Evolutionary conservation across 176 grass and related monocot genomes (phyloP), one percentile per base, ranked within the genome.

Genomic region (Luzula sylvatica): DNA sequence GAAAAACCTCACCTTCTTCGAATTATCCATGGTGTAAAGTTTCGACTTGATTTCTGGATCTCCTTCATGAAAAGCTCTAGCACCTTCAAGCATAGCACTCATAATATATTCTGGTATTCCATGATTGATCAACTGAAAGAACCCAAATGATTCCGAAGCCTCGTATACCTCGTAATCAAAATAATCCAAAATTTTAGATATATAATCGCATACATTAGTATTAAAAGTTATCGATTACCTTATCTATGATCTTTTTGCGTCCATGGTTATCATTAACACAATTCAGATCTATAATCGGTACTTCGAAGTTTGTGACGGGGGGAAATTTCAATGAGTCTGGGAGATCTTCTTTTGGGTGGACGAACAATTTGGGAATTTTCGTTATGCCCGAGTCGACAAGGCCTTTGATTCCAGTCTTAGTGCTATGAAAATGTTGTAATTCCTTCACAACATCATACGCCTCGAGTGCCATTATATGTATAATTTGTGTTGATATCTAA

Each of bases 361-460:
- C 26, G 16, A 53, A 67, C 27, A 67, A 38, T 67, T 67, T 67
- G 25, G 64, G 64, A 47, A 53, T 54, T 28, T 52, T 67, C 27
- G 64, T 67, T 55, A 67, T 67, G 20, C 50, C 49, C 41, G 46
- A 67, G 47, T 67, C 64, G 11, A 54, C 14, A 43, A 67, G 64
- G 64, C 64, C 64, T 44, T 53, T 54, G 20, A 42, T 20, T 20
- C 71, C 49, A 48, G 30, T 20, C 38, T 68, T 68, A 38, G 49
- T 55, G 28, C 17, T 55, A 23, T 52, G 50, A 16, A 55, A 55
- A 17, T 68, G 46, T 14, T 68, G 35, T 28, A 53, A 18, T 55
- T 55, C 64, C 23, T 55, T 68, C 53, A 46, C 23, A 8, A 68
- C 27, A 68, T 68, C 46, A n/a, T n/a, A n/a, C n/a, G n/a, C n/a